A percentile compares a stretch with the other conserved stretches of the same genome.
Evolutionary conservation across 257 asterid species (phyloP).

Genomic region (Avicennia marina): DNA sequence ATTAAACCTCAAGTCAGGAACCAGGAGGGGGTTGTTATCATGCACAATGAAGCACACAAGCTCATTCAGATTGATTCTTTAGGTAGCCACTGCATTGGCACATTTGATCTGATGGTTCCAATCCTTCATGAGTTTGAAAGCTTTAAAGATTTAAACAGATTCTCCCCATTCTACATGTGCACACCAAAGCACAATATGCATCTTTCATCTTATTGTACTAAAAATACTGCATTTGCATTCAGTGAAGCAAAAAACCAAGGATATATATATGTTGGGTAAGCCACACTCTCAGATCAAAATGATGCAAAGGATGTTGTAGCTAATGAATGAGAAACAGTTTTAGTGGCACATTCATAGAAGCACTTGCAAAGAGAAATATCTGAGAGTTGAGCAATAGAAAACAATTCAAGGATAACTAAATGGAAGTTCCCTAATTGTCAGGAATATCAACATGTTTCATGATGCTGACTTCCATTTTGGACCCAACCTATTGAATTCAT

Average conservation of each 20-base stretch:
- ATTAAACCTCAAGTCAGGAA: constrained; percentile 59
- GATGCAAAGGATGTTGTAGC: constrained; percentile 13
- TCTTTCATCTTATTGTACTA: too few species aligned
- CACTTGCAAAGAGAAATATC: constrained; percentile 3
- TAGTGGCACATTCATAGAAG: constrained; percentile 8
- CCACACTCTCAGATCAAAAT: neutral
- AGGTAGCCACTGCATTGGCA: neutral
- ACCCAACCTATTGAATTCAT: neutral
- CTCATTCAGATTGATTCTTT: constrained; percentile 13
- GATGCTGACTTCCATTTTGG: neutral
- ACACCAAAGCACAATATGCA: too few species aligned
- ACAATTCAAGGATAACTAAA: neutral
- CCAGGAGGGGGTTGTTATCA: constrained; percentile 18
- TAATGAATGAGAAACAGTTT: neutral
- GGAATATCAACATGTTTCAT: constrained; percentile 5
- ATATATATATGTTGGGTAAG: too few species aligned
- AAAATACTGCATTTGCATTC: too few species aligned
- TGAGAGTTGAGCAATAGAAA: neutral
- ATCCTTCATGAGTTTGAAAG: too few species aligned
- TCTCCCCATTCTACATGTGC: neutral
- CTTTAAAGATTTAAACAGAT: constrained; percentile 11
- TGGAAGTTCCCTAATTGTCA: constrained; percentile 5
- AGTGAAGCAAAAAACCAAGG: too few species aligned
- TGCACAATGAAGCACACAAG: constrained; percentile 16
- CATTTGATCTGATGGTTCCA: constrained; percentile 9